phyloP scores from a whole-genome alignment of 371 early-diverging fungal species.

The Antonospora locustae region DNA sequence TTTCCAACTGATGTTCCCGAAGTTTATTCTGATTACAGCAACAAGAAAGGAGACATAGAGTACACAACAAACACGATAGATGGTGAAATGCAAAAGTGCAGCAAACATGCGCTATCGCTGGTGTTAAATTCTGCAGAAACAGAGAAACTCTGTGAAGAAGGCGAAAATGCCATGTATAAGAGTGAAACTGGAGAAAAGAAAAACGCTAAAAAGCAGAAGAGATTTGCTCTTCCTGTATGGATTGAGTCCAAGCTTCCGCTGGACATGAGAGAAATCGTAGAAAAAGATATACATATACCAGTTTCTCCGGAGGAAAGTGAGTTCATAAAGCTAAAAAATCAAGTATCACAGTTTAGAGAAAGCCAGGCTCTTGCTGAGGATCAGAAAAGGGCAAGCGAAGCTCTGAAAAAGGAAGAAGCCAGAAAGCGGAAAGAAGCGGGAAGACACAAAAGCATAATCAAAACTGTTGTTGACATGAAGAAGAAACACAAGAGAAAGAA shows the following conservation, averaged over 20 bases:
- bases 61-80: no score
- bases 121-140: conserved; percentile 52
- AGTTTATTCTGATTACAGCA: no score
- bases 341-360: conserved; percentile 3
- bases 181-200: conserved; percentile 66
- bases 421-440: conserved; percentile 17
- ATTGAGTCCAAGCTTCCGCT: conserved; percentile 19
- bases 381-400: conserved; percentile 7
- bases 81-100: no score
- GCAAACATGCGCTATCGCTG: no score
- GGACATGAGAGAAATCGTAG: conserved; percentile 23
- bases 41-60: no score
- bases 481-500: no score
- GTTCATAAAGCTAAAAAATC: conserved; percentile 10
- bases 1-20: conserved; percentile 78
- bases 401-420: conserved; percentile 11
- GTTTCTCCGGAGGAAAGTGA: conserved; percentile 28
- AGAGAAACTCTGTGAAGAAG: conserved; percentile 56
- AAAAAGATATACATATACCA: conserved; percentile 32
- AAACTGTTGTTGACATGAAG: no score
- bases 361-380: conserved; percentile 25
- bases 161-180: conserved; percentile 74
- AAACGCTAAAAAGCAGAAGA: conserved; percentile 23
- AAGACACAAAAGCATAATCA: conserved; percentile 22
- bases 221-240: conserved; percentile 12